Evolutionary conservation across 2,329 filamentous ascomycete species (phyloP).

Genomic region (Phyllosticta capitalensis): DNA sequence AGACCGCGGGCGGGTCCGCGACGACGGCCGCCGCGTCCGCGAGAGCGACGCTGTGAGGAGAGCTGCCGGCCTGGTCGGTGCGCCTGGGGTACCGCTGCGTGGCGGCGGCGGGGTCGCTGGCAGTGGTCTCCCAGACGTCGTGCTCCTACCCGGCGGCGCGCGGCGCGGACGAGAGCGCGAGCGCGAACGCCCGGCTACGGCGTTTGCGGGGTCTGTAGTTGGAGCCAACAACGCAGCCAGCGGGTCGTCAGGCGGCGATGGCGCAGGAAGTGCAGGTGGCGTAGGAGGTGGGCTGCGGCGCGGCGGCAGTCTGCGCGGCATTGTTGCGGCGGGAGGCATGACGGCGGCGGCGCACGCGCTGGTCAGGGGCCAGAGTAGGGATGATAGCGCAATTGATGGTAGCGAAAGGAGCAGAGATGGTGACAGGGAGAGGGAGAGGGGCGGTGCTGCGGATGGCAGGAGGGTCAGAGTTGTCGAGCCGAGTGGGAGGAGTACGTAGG

Average conservation of each 20-base stretch:
- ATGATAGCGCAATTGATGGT: not conserved
- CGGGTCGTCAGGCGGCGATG: not conserved
- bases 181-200: not conserved
- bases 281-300: not conserved
- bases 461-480: slow-evolving; percentile 23
- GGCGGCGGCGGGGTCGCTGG: not conserved
- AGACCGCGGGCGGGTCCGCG: slow-evolving; percentile 27
- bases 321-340: not conserved
- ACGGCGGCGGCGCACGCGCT: not conserved
- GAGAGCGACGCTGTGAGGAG: slow-evolving; percentile 33
- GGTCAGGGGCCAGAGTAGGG: not conserved
- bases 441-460: slow-evolving; percentile 18
- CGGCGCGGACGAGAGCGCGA: not conserved
- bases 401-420: not conserved
- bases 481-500: slow-evolving; percentile 2
- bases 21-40: slow-evolving; percentile 33
- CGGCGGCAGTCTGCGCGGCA: slow-evolving; percentile 1
- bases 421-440: not conserved
- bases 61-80: not conserved
- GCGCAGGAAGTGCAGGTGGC: not conserved
- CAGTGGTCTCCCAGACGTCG: not conserved
- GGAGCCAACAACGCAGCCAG: not conserved
- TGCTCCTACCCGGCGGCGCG: not conserved
- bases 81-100: not conserved
- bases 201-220: not conserved